A percentile compares a stretch with the other conserved stretches of the same genome.
Conservation (phyloP, 1,284 basidiomycete genomes). For the Pseudomicrostroma phylloplanum region DNA sequence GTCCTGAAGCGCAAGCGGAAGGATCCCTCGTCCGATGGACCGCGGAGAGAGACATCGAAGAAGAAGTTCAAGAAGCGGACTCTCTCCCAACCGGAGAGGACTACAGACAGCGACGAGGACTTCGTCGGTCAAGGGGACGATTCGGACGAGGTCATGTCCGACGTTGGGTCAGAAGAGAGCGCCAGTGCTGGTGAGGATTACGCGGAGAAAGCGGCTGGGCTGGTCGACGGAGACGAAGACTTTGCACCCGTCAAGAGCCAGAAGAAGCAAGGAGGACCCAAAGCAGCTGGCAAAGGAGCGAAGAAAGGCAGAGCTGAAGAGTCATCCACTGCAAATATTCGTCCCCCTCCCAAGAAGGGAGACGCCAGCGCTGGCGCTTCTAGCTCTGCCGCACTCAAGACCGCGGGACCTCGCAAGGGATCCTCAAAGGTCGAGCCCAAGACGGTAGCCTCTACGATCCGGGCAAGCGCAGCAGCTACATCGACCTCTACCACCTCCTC, state of each 20-base stretch:
- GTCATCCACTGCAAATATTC: too few species aligned
- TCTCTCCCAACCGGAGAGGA: not conserved
- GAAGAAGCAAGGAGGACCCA: not conserved
- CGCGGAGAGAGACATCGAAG: not conserved
- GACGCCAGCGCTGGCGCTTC: too few species aligned
- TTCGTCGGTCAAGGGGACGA: not conserved
- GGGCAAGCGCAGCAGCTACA: constrained; percentile 1
- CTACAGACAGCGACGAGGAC: constrained; percentile 3
- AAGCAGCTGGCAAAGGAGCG: too few species aligned
- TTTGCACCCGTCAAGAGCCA: not conserved
- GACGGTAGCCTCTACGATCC: not conserved
- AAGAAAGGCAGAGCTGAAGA: too few species aligned
- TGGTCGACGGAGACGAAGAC: not conserved
- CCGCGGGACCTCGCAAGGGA: not conserved
- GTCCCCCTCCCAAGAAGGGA: too few species aligned
- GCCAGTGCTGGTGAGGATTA: too few species aligned
- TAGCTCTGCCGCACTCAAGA: not conserved
- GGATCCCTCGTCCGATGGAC: not conserved
- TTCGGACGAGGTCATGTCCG: constrained; percentile 1
- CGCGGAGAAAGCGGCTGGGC: too few species aligned
- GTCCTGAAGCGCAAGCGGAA: not conserved
- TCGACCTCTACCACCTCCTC: not conserved
- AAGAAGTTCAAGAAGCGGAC: not conserved
- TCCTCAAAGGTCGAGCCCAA: not conserved
- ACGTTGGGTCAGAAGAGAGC: not conserved